Conservation (phyloP, 1,284 basidiomycete genomes). For the Meira nashicola region DNA sequence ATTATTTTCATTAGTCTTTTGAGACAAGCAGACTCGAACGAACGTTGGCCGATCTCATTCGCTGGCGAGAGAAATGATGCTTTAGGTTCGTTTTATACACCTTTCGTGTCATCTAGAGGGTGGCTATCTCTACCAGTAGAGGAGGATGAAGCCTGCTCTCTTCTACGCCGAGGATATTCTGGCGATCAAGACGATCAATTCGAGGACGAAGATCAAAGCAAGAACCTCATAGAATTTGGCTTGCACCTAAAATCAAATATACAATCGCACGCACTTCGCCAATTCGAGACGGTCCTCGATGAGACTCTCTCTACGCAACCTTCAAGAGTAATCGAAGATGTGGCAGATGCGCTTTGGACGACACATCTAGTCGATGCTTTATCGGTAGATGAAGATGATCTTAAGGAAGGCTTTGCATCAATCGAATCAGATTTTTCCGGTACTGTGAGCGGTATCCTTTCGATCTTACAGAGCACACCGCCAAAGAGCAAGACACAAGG, state of each 20-base stretch:
- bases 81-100: slow-evolving; percentile 7
- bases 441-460: neutral
- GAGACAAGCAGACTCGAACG: slow-evolving; percentile 40
- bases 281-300: neutral
- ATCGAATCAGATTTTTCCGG: neutral
- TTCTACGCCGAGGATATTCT: neutral
- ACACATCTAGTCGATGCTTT: neutral
- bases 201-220: neutral
- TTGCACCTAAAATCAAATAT: neutral
- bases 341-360: neutral
- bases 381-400: neutral
- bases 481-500: neutral
- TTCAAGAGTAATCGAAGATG: neutral
- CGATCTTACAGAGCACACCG: neutral
- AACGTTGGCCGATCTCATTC: slow-evolving; percentile 36
- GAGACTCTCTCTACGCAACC: neutral
- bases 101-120: slow-evolving; percentile 30
- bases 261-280: neutral
- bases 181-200: neutral
- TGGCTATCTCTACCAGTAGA: slow-evolving; percentile 28
- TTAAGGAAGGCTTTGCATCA: neutral
- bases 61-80: neutral
- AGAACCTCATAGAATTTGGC: neutral
- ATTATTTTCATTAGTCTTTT: slow-evolving; percentile 39
- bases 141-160: slow-evolving; percentile 16